Conservation (phyloP, 306 rosid species). For the Quercus cerris region DNA sequence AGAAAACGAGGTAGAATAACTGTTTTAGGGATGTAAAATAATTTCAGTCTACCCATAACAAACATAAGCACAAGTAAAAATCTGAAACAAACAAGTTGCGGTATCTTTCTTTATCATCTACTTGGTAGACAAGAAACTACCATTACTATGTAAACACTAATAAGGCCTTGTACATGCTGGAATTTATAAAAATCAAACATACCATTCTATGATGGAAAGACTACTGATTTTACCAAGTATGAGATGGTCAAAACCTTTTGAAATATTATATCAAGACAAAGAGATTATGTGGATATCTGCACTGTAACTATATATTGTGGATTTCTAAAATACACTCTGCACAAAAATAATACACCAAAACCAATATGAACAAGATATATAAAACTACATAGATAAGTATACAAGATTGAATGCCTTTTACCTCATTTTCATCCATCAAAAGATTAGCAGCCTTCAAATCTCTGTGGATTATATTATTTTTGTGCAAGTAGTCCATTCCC, state of each 20-base stretch:
- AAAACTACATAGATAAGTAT: background rate
- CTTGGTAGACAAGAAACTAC: background rate
- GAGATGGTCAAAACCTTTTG: background rate
- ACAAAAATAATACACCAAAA: background rate
- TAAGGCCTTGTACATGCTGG: background rate
- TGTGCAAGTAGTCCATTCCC: slow-evolving; percentile 98
- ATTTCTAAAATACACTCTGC: background rate
- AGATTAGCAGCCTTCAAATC: slow-evolving; percentile 99
- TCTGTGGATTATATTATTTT: slow-evolving; percentile 95
- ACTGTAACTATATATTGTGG: background rate
- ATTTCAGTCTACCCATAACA: background rate
- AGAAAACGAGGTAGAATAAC: too few relatives aligned
- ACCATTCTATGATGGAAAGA: background rate
- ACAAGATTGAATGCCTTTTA: slow-evolving; percentile 32
- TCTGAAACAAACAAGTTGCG: background rate
- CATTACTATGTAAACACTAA: background rate
- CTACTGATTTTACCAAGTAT: background rate
- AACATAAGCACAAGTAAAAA: background rate
- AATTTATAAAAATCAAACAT: background rate
- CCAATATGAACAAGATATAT: background rate
- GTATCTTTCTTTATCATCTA: background rate
- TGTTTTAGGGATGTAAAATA: background rate
- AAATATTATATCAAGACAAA: background rate
- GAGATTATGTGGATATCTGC: background rate
- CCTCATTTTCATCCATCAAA: slow-evolving; percentile 98